Base-by-base conservation (phyloP, 306 rosid species). In the Sindora glabra region DNA sequence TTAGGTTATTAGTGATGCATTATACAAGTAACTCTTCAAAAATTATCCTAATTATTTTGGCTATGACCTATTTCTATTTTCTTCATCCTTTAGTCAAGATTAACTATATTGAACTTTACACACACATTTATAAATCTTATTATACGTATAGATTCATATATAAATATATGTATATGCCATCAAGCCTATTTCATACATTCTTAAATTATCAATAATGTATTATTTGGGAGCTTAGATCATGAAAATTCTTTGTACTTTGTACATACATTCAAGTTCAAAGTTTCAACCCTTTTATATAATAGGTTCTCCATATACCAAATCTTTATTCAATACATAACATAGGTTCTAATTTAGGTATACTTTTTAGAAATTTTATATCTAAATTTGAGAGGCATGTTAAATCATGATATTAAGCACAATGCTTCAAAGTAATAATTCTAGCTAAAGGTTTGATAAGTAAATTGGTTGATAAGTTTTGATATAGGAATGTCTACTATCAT, bases 331-430 rank as follows among this genome's bases (percentile, higher is more conserved):
- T 30, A 54, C 29, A 45, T 32, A 59, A 50, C 61, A 45, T 69
- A 63, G 60, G 34, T 36, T 30, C n/a, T 21, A 22, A 12, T 40
- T 41, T 41, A 3, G 10, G 24, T 60, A 45, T 55, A 63, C 59
- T 46, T 62, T 45, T 0, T 34, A 18, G 2, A n/a, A 41, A 24
- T 56, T 3, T 9, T 33, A 18, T 32, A 24, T 34, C 33, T 33
- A 51, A 4, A 26, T 18, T 37, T 27, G 19, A 39, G 40, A 5
- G 44, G 23, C 40, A 64, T 60, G 8, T 27, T 46, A 46, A 69
- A 70, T 73, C 61, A 77, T 77, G 72, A 66, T 42, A 46, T 39
- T 33, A 40, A 64, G 46, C 81, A 68, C 27, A 39, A 56, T 65
- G 53, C 29, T 66, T 63, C 51, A 23, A 30, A 29, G 59, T 37